Base-by-base conservation (phyloP, 2,329 filamentous ascomycete species). In the Amauroascus niger region DNA sequence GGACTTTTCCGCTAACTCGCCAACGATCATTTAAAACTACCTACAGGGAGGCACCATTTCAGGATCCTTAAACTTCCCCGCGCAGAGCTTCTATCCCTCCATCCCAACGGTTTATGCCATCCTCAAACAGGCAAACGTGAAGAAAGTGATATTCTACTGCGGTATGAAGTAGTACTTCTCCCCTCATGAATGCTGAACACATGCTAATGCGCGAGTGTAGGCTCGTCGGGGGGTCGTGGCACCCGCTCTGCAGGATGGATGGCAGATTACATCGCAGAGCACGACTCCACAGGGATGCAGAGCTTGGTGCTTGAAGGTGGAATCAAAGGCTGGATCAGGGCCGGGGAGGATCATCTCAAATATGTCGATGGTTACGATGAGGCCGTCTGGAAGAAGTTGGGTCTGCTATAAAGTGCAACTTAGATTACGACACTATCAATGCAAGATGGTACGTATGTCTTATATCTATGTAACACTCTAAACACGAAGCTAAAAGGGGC, bases 21-120 rank as follows among this genome's bases (percentile, higher is more conserved):
- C 24, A n/a, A 28, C 3, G 4, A 30, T 8, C 28, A n/a, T n/a
- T n/a, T n/a, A n/a, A n/a, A 18, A 16, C 20, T 4, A 5, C 26
- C 26, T 9, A 11, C 20, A 79, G 78, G 82, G 82, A 24, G 82
- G 81, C 39, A 83, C 80, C 0, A 77, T 85, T 52, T 67, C 68
- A 7, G 75, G 74, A 1, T 81, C 80, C 0, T 70, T 84, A 20
- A 73, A 73, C 53, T 62, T 72, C 0, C 70, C 69, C 1, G 69
- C 70, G 1, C 70, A 73, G 57, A 71, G 64, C 52, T 56, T 74
- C 2, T 71, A 69, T 53, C 63, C 62, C 6, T 64, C 65, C 0
- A 56, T 73, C 6, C 64, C 69, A 22, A 67, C 66, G 0, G 40
- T 73, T 13, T 69, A 70, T 54, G 52, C 56, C 1, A 54, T 73